Evolutionary conservation across 2,329 filamentous ascomycete genomes (phyloP).

Genomic region (Aureobasidium sp.): DNA sequence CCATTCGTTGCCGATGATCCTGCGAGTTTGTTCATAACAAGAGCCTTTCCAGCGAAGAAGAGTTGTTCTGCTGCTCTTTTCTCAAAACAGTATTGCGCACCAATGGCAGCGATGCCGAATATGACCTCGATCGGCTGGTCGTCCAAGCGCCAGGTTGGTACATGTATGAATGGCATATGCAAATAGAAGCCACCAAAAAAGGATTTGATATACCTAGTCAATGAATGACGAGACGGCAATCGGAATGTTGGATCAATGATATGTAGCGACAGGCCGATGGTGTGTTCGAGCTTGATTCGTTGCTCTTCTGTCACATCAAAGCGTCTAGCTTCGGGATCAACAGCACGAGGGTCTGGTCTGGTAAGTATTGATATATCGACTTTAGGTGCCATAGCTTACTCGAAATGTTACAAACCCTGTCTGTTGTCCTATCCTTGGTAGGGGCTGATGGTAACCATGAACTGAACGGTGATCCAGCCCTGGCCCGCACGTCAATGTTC

Average conservation of each 20-base stretch:
- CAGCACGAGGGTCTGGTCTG: neutral
- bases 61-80: constrained; percentile 44
- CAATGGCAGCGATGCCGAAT: constrained; percentile 58
- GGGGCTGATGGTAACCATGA: neutral
- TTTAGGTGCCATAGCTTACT: neutral
- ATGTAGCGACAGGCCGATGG: constrained; percentile 20
- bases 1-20: neutral
- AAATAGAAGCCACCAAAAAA: constrained; percentile 60
- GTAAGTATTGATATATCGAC: neutral
- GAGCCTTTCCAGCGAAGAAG: constrained; percentile 46
- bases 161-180: constrained; percentile 55
- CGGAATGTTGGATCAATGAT: constrained; percentile 37
- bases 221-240: constrained; percentile 59
- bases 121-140: constrained; percentile 60
- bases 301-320: constrained; percentile 1
- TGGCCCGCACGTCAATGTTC: neutral
- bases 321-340: neutral
- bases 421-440: neutral
- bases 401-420: neutral
- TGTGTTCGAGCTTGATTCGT: neutral
- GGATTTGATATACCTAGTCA: constrained; percentile 60
- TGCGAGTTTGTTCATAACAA: neutral
- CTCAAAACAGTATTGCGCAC: constrained; percentile 55
- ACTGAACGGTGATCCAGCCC: neutral
- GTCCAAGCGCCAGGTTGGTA: constrained; percentile 55